Percentiles rank a stretch among this genome's conserved stretches.
Evolutionary conservation across 2,329 filamentous ascomycete genomes (phyloP).

Genomic region (Allantophomopsis lycopodina): DNA sequence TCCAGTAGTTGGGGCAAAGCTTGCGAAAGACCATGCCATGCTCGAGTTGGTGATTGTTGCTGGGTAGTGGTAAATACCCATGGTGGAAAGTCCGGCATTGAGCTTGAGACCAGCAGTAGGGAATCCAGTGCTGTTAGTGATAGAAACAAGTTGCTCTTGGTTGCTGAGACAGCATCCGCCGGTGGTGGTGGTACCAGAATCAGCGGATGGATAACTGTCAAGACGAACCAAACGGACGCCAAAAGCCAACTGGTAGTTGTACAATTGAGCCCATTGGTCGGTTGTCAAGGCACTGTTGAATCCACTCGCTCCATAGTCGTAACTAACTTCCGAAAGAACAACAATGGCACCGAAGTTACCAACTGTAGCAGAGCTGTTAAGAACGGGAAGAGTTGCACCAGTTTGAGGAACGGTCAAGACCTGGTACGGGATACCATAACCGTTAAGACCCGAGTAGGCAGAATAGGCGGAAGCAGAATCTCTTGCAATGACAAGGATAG

Average conservation of each 20-base stretch:
- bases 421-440: conserved; percentile 46
- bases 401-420: conserved; percentile 36
- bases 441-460: conserved; percentile 38
- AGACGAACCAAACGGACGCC: conserved; percentile 46
- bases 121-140: conserved; percentile 39
- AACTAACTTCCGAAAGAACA: conserved; percentile 15
- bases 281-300: conserved; percentile 26
- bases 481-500: conserved; percentile 40
- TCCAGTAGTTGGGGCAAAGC: conserved; percentile 30
- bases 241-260: conserved; percentile 41
- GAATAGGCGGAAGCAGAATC: conserved; percentile 32
- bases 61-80: conserved; percentile 43
- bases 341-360: conserved; percentile 49
- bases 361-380: conserved; percentile 30
- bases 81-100: conserved; percentile 29
- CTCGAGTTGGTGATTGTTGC: conserved; percentile 36
- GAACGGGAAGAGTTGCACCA: conserved; percentile 33
- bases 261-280: conserved; percentile 40
- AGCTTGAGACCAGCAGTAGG: conserved; percentile 36
- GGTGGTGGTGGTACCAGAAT: conserved; percentile 24
- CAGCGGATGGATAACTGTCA: conserved; percentile 38
- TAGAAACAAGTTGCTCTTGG: conserved; percentile 35
- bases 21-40: conserved; percentile 38
- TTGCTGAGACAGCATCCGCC: conserved; percentile 31
- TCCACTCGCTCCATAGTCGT: conserved; percentile 34